phyloP scores from a whole-genome alignment of 1,139 yeast genomes.

The Geotrichum siamense region DNA sequence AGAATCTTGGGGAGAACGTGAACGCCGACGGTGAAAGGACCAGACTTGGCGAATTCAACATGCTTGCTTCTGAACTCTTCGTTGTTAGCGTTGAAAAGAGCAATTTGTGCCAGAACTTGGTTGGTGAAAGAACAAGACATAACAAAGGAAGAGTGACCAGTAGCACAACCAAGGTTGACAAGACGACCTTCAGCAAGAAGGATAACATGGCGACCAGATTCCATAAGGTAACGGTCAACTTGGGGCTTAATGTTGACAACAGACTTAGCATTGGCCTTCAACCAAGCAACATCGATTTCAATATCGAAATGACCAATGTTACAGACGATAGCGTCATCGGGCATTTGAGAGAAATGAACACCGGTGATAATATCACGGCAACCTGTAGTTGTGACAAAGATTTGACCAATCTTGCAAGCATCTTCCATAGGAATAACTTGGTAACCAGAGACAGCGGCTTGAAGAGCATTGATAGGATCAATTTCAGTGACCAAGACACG shows the following conservation, averaged over 20 bases:
- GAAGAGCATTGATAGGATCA: conserved; percentile 98
- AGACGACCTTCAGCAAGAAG: conserved; percentile 99
- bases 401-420: conserved; percentile 90
- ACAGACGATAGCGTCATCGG: conserved; percentile 99
- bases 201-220: conserved; percentile 89
- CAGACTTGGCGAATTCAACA: conserved; percentile 90
- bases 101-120: conserved; percentile 99
- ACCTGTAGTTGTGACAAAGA: conserved; percentile 99
- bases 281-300: conserved; percentile 98
- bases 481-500: conserved; percentile 96
- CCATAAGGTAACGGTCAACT: conserved; percentile 94
- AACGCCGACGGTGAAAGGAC: conserved; percentile 87
- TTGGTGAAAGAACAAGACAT: conserved; percentile 99
- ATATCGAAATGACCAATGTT: conserved; percentile 99
- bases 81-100: conserved; percentile 88
- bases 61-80: conserved; percentile 67
- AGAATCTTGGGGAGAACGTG: conserved; percentile 97
- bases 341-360: conserved; percentile 84
- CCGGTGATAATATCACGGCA: conserved; percentile 97
- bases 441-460: conserved; percentile 99
- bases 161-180: conserved; percentile 99
- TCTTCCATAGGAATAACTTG: conserved; percentile 96
- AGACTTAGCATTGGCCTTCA: conserved; percentile 82
- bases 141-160: conserved; percentile 98
- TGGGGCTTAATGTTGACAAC: conserved; percentile 98